Evolutionary conservation across 441 rosid species (phyloP).

Genomic region (Erodium texanum): DNA sequence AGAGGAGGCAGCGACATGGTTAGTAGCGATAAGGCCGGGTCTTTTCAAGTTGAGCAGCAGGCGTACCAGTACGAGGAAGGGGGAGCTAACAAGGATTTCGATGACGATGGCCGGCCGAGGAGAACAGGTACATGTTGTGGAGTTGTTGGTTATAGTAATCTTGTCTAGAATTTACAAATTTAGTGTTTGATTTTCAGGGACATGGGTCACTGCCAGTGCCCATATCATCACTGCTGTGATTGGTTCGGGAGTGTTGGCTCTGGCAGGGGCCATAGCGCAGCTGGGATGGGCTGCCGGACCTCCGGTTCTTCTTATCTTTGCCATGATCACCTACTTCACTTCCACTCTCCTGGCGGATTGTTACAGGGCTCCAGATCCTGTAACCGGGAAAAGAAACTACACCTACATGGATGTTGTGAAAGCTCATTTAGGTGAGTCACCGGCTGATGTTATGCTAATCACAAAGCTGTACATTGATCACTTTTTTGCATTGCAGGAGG

Average conservation of each 20-base stretch:
- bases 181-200: background rate
- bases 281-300: constrained; percentile 6
- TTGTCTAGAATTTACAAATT: no score
- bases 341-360: constrained; percentile 71
- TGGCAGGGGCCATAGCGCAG: constrained; percentile 6
- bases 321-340: constrained; percentile 63
- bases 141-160: no score
- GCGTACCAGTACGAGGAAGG: constrained; percentile 11
- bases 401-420: constrained; percentile 80
- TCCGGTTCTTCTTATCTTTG: constrained; percentile 22
- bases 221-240: constrained; percentile 9
- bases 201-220: background rate
- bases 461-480: no score
- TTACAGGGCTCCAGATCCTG: constrained; percentile 64
- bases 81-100: constrained; percentile 29
- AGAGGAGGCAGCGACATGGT: background rate
- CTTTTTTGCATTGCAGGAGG: constrained; percentile 39
- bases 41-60: background rate
- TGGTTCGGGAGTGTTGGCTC: constrained; percentile 2
- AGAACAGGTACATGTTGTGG: constrained; percentile 53
- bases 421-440: constrained; percentile 65
- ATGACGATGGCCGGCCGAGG: constrained; percentile 48
- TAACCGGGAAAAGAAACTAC: constrained; percentile 64
- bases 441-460: no score
- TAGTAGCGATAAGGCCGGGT: background rate